Evolutionary conservation across 139 green algal genomes (phyloP).

Genomic region (Coelastrella sp.): DNA sequence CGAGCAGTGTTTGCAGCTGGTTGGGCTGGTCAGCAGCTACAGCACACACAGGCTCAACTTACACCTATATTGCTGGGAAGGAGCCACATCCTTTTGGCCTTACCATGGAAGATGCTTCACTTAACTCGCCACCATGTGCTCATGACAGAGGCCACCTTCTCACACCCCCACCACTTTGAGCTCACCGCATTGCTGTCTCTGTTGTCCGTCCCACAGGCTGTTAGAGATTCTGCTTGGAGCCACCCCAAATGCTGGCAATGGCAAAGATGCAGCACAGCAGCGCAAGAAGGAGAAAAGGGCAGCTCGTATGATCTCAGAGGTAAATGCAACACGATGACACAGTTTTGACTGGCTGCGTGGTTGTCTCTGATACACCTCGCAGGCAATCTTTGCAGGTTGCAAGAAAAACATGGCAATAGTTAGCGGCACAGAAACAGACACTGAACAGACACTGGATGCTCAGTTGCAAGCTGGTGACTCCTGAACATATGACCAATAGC

Average conservation of each 20-base stretch:
- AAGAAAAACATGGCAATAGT: neutral
- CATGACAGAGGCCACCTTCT: too few species aligned
- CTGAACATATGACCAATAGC: too few species aligned
- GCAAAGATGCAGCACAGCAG: neutral
- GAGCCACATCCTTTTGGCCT: too few species aligned
- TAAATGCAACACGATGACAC: neutral
- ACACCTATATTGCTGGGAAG: too few species aligned
- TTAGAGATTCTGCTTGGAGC: slow-evolving; percentile 13
- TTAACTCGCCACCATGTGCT: too few species aligned
- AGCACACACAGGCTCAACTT: too few species aligned
- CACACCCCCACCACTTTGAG: too few species aligned
- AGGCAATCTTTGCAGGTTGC: neutral
- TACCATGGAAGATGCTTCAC: too few species aligned
- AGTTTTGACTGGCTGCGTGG: neutral
- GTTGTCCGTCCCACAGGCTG: neutral
- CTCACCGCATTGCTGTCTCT: neutral
- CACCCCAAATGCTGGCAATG: neutral
- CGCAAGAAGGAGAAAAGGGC: slow-evolving; percentile 16
- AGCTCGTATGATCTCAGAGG: slow-evolving; percentile 36
- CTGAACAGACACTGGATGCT: neutral
- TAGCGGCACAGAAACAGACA: neutral
- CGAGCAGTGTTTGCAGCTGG: too few species aligned
- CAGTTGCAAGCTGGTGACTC: neutral
- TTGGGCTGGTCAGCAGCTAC: too few species aligned
- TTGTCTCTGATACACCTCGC: neutral